Percentiles rank a stretch among this genome's conserved stretches.
These are phyloP conservation scores for Solanum boliviense DNA, from an alignment of 257 asterid species.

Conservation along the genomic window DNA sequence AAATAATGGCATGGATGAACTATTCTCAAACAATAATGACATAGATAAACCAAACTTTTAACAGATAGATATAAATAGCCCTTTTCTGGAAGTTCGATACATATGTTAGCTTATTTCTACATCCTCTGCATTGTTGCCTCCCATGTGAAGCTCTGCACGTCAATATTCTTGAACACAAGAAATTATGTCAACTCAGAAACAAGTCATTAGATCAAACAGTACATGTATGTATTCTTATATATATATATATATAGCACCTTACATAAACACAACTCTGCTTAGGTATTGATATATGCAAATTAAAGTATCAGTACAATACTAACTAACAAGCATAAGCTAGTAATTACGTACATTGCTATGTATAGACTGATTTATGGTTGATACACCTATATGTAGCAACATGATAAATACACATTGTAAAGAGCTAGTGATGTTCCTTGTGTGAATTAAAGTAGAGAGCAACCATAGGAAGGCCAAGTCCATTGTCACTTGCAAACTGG, in stretches of 20 bases:
- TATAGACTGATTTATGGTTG: neutral
- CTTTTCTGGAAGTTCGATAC: too few relatives aligned
- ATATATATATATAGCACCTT: too few relatives aligned
- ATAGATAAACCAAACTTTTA: too few relatives aligned
- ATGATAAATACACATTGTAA: neutral
- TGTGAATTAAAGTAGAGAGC: slow-evolving; percentile 44
- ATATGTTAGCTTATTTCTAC: neutral
- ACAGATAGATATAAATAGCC: too few relatives aligned
- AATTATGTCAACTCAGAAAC: neutral
- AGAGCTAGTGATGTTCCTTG: slow-evolving; percentile 8
- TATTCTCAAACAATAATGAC: too few relatives aligned
- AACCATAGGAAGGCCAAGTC: slow-evolving; percentile 35
- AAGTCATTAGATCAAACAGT: neutral
- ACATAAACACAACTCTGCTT: neutral
- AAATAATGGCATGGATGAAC: too few relatives aligned
- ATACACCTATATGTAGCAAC: neutral
- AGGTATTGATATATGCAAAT: neutral
- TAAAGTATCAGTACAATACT: too few relatives aligned
- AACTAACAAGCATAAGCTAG: neutral
- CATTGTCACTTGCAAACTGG: slow-evolving; percentile 22
- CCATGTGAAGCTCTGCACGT: neutral
- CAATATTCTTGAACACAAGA: neutral
- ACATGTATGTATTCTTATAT: neutral
- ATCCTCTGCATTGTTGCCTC: neutral
- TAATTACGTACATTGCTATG: neutral